Base-by-base conservation (phyloP, 208 protist species). In the Leishmania aethiopica region DNA sequence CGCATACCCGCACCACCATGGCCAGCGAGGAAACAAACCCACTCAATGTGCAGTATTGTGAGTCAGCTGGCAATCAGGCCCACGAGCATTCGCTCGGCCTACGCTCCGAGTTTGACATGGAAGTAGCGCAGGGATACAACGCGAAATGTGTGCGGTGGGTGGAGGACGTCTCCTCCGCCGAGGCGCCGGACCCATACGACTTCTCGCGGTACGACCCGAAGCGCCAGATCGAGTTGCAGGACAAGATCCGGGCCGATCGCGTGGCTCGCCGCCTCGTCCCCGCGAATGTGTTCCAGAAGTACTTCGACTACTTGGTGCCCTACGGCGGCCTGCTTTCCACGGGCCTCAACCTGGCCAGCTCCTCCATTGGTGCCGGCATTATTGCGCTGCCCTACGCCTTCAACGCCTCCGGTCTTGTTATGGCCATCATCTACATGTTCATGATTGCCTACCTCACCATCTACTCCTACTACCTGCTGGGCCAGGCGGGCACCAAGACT, bases 391-490 rank as follows among this genome's bases (percentile, higher is more conserved):
- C 91, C 17, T 85, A 77, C 25, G 89, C 93, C 64, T 92, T 95
- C 80, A 73, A 88, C 57, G 84, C 78, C 53, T 87, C 81, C n/a
- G 92, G 92, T 47, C 2, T 91, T 2, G 51, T 90, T 15, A 87
- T 94, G 82, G 83, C 78, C 11, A 49, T 89, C 51, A 74, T 87
- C 51, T 87, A 87, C 55, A 82, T 87, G 78, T 1, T 87, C 2
- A 55, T 83, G 22, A 83, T 93, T n/a, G 77, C 80, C 32, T 47
- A 85, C 45, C 57, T 90, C 25, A 95, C 88, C 11, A 75, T 94
- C 32, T 96, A 89, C 80, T 93, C 93, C 28, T 87, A 94, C 51
- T 78, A 83, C 37, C 83, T 93, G 22, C 84, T 96, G 17, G 88
- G 81, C 17, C 49, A 82, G 51, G 85, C 42, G 0, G 79, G 59